Evolutionary conservation across 1,284 basidiomycete genomes (phyloP), one percentile per base, ranked within the genome.

Genomic region (Blastosporella zonata): DNA sequence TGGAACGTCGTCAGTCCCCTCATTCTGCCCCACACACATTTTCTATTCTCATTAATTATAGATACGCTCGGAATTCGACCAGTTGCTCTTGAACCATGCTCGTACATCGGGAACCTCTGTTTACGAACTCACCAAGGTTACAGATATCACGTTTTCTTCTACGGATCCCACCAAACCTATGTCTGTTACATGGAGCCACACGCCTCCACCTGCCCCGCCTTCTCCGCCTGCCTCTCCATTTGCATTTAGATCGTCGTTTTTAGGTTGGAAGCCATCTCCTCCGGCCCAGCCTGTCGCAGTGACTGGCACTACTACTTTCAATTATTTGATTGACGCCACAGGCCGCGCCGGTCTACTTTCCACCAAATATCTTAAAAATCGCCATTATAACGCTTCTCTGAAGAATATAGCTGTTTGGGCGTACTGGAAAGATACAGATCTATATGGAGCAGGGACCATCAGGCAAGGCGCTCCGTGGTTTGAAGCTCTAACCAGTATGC

Each of bases 331-430:
- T 20, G 86, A 89, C 61, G 87, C 86, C 4, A 82, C 79, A 20
- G 86, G 86, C 29, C 77, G 87, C 12, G 70, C 75, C 0, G 86
- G 86, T 1, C 59, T 89, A 44, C 68, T 89, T 62, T 86, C 82
- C 5, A 79, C 76, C 9, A 75, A 71, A 34, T 85, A 87, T 58
- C 63, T 87, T 25, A 84, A 82, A 60, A 85, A 84, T 59, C 70
- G 87, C 35, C 77, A 73, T 50, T 83, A 80, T 63, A 89, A 87
- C 53, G 71, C 75, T 28, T 79, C 82, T 2, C 62, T 90, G 44
- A 83, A 78, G 59, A 90, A 90, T 58, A 73, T 88, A 18, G 87
- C 87, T 0, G 72, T 83, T 9, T 90, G 87, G 87, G 87, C 79
- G 1, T 90, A 90, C 58, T 90, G 85, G 85, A 70, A 59, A 22